Base-by-base conservation (phyloP, 2,329 filamentous ascomycete species). In the Dactylellina sp. region DNA sequence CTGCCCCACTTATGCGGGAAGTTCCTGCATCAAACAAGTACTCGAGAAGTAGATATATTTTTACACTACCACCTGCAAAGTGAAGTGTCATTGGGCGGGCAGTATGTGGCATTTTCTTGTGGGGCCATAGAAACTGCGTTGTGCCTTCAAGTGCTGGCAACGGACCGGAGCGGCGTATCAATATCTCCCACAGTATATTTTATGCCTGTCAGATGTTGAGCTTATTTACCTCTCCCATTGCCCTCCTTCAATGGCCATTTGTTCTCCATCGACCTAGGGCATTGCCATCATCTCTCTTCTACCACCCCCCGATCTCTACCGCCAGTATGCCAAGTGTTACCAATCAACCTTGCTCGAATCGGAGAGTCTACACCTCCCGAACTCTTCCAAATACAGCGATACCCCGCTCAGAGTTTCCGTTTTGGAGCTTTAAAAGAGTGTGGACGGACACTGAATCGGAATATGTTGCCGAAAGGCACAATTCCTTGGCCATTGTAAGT, bases 11-110 rank as follows among this genome's bases (percentile, higher is more conserved):
- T 32, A 5, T 32, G 28, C 9, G 28, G 5, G 9, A 32, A 32
- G 4, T 32, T 32, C 28, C 28, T 32, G 28, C 28, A 32, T 4
- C 4, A 32, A 32, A 32, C 28, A 32, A 16, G 16, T 53, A 37
- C 25, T 24, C 32, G 37, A 53, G 7, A 35, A 37, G 49, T 53
- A 53, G 49, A 11, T 35, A 5, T 53, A 37, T 16, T 35, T n/a
- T 20, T 37, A 11, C 28, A 32, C 28, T 28, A 37, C 49, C 20
- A 25, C n/a, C 50, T 55, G 50, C 50, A 55, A 55, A 55, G 50
- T 55, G 50, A 55, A 16, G 50, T 55, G 50, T 55, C 50, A 55
- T 55, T 55, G 50, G 50, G 50, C 50, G 35, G 20, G 35, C 32
- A 14, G n/a, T 12, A 55, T 55, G 50, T 55, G 50, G 50, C 50